Base-by-base conservation (phyloP, 2,329 filamentous ascomycete species). In the Aspergillus vadensis region DNA sequence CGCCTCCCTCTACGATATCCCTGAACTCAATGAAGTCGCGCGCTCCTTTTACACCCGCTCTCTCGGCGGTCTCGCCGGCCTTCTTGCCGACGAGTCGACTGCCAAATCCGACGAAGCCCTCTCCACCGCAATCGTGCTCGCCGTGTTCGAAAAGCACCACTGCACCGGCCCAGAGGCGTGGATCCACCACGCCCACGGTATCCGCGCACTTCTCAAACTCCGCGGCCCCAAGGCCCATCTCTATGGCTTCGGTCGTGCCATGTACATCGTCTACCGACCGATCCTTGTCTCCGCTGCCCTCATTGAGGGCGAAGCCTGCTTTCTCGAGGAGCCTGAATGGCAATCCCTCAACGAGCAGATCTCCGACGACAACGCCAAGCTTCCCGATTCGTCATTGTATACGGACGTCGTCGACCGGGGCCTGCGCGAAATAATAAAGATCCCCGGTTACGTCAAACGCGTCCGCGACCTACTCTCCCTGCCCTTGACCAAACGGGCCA, bases 61-160 rank as follows among this genome's bases (percentile, higher is more conserved):
- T 8, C 65, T 77, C 10, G 67, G 67, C 9, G 65, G 69, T 3
- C 67, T 77, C 17, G 72, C 67, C 14, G 59, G 59, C 7, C 50
- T 70, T 0, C 57, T 77, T 8, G 61, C 65, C n/a, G 59, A 73
- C 44, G 58, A 63, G n/a, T 54, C 47, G 6, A 68, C 66, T 4
- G 73, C 73, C 5, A 69, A 70, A 58, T 72, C 72, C 1, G 72
- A 73, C 27, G 71, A 75, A 50, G 70, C 70, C 5, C 59, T 78
- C 2, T 71, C 72, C 8, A 70, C 75, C 2, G 74, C 73, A 19
- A 73, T 77, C 23, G 61, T 71, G 3, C 68, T 78, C 5, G 73
- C 68, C 4, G 67, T 76, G 38, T 78, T 75, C 55, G 76, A 78
- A 54, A 72, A 76, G 60, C 72, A 75, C 58, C 68, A 71, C 32